Conservation (phyloP, 169 alveolate genomes). For the Eimeria zaria region DNA sequence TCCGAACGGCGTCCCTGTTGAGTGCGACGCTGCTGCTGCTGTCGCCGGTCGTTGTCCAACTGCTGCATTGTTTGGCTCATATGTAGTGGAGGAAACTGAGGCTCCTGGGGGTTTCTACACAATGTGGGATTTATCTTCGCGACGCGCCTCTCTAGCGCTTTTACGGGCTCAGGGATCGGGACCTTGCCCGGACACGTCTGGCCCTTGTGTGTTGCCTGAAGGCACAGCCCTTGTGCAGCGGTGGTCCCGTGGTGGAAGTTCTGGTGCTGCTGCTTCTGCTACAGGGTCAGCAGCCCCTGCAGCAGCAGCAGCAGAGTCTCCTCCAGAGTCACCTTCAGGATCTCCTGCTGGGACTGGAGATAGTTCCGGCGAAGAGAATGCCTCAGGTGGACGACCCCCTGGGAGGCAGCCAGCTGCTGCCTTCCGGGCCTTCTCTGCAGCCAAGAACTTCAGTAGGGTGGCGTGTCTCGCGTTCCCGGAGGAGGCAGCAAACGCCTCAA, state of each 20-base stretch:
- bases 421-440: slow-evolving; percentile 22
- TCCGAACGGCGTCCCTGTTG: background rate
- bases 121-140: slow-evolving; percentile 17
- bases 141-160: slow-evolving; percentile 27
- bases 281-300: background rate
- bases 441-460: slow-evolving; percentile 26
- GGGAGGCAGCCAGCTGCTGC: background rate
- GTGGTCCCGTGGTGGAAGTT: background rate
- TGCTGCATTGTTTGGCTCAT: background rate
- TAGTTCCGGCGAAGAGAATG: too few species aligned
- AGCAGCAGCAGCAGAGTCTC: background rate
- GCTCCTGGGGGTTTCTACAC: slow-evolving; percentile 6
- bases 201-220: slow-evolving; percentile 39
- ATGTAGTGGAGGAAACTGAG: slow-evolving; percentile 4
- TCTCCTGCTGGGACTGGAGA: background rate
- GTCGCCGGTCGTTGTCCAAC: background rate
- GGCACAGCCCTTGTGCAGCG: slow-evolving; percentile 44
- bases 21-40: background rate
- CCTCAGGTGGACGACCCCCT: background rate
- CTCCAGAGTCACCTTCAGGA: background rate
- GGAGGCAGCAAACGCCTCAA: slow-evolving; percentile 43
- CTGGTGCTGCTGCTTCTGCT: slow-evolving; percentile 7
- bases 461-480: slow-evolving; percentile 30
- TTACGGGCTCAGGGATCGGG: background rate
- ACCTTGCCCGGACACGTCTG: background rate